Evolutionary conservation across 768 basidiomycete species (phyloP).

Genomic region (button mushroom (Agaricus bisporus)): DNA sequence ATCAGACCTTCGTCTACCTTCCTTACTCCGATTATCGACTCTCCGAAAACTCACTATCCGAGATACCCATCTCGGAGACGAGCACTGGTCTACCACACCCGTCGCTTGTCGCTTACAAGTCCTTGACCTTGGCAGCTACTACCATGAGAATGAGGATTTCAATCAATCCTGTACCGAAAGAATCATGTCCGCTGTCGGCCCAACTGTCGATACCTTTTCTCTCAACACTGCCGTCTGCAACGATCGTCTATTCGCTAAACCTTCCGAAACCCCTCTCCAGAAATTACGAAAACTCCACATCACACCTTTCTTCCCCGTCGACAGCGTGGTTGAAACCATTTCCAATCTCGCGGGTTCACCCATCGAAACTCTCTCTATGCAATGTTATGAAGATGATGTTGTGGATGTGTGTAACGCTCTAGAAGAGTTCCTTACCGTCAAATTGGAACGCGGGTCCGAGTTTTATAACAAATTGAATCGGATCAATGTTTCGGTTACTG

Average conservation of each 20-base stretch:
- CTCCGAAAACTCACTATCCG: conserved; percentile 58
- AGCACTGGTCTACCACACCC: conserved; percentile 46
- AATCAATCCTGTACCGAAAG: conserved; percentile 52
- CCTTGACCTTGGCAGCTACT: conserved; percentile 53
- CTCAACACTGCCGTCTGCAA: conserved; percentile 42
- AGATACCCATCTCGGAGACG: conserved; percentile 68
- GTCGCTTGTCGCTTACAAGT: conserved; percentile 46
- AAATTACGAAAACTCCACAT: conserved; percentile 52
- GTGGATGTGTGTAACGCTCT: conserved; percentile 54
- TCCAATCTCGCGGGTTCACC: conserved; percentile 52
- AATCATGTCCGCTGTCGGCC: conserved; percentile 55
- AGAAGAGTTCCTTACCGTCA: conserved; percentile 48
- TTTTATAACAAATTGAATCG: conserved; percentile 45
- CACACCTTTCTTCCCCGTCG: conserved; percentile 55
- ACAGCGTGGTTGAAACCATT: conserved; percentile 54
- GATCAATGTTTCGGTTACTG: conserved; percentile 44
- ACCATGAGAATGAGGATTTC: conserved; percentile 44
- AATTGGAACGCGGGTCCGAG: conserved; percentile 39
- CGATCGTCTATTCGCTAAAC: conserved; percentile 33
- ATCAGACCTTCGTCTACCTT: conserved; percentile 55
- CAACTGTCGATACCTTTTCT: conserved; percentile 48
- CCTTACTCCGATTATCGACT: conserved; percentile 56
- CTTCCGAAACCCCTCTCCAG: conserved; percentile 37
- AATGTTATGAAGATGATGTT: conserved; percentile 58
- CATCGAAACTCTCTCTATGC: conserved; percentile 49